Evolutionary conservation across 2,329 filamentous ascomycete species (phyloP), one percentile per base, ranked within the genome.

Genomic region (Triangularia verruculosa): DNA sequence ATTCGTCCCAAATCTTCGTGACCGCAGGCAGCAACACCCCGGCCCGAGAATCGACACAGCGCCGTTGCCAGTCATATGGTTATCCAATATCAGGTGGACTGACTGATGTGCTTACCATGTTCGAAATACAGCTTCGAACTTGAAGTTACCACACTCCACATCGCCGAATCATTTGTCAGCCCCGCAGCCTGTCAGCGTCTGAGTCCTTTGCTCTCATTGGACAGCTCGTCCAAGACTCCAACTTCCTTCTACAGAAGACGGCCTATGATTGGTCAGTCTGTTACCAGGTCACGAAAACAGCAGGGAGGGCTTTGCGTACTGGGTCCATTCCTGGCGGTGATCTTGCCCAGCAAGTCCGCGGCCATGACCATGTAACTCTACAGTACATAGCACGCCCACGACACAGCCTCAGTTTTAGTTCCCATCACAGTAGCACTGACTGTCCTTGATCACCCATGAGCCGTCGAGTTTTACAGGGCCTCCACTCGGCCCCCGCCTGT

Each of bases 141-240:
- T 12, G 12, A 11, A 2, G 8, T 13, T 22, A 6, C 15, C 17
- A 6, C 51, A 15, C 4, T 27, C 24, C 51, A 54, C 51, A 27
- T 54, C 27, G 51, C 51, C 51, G 51, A 54, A 54, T 28, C 56
- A 51, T 59, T 59, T 59, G 57, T 59, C 57, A 59, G 57, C 57
- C 24, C 24, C 32, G 9, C 39, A 17, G 13, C 3, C 17, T 4
- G 6, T 27, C n/a, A 30, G 20, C 32, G 20, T 22, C 22, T 28
- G 57, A 30, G 22, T 25, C 39, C 22, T 52, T 4, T 27, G 15
- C 15, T 54, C 15, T n/a, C 22, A 52, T 59, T 59, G 57, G 57
- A 13, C 25, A 20, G 39, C 25, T 51, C 4, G 20, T 15, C 57
- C 57, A 59, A 59, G 57, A 59, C 30, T 47, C 39, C 25, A 47